phyloP scores from a whole-genome alignment of 805 yeast species.

The Ogataea degrootiae region DNA sequence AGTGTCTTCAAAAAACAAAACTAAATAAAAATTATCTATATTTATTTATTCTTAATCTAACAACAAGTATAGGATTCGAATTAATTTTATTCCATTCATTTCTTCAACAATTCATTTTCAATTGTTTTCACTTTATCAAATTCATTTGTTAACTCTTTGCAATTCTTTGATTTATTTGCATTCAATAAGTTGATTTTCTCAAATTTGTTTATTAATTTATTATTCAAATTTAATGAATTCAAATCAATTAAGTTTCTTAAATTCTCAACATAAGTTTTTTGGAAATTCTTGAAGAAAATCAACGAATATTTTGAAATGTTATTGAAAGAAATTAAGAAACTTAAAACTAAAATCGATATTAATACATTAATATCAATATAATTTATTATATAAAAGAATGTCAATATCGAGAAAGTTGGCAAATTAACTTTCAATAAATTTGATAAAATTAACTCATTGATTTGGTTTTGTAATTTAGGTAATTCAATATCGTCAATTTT shows the following conservation, averaged over 20 bases:
- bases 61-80: background rate
- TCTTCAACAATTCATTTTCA: slow-evolving; percentile 5
- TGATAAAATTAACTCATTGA: slow-evolving; percentile 20
- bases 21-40: background rate
- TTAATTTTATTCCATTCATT: background rate
- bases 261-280: slow-evolving; percentile 23
- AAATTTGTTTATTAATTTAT: slow-evolving; percentile 14
- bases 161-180: slow-evolving; percentile 6
- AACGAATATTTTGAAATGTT: slow-evolving; percentile 20
- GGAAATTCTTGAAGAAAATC: slow-evolving; percentile 15
- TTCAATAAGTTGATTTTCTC: slow-evolving; percentile 10
- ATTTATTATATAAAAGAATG: slow-evolving; percentile 24
- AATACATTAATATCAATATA: slow-evolving; percentile 25
- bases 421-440: slow-evolving; percentile 23
- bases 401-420: slow-evolving; percentile 21
- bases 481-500: slow-evolving; percentile 17
- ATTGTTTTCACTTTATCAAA: slow-evolving; percentile 10
- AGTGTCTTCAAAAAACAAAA: background rate
- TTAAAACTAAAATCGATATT: slow-evolving; percentile 24
- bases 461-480: slow-evolving; percentile 23
- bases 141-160: slow-evolving; percentile 9
- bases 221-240: slow-evolving; percentile 15
- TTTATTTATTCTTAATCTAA: background rate
- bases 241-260: slow-evolving; percentile 24
- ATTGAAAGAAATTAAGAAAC: slow-evolving; percentile 25